phyloP scores from a whole-genome alignment of 495 filamentous ascomycete genomes.

The Zalerion maritima region DNA sequence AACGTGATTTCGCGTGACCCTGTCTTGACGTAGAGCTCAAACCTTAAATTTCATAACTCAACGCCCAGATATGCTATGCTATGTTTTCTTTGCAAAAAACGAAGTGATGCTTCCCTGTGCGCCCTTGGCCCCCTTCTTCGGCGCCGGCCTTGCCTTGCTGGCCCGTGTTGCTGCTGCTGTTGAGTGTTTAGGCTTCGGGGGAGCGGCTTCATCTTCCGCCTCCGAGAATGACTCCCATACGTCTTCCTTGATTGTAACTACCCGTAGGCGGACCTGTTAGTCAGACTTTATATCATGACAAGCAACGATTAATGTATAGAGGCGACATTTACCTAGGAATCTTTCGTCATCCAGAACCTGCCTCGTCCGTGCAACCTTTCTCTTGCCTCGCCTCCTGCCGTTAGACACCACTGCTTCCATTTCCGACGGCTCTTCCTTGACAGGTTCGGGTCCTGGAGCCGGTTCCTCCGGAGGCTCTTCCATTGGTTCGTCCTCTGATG shows the following conservation, averaged over 20 bases:
- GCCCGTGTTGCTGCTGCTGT: conserved; percentile 20
- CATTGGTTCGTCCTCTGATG: conserved; percentile 13
- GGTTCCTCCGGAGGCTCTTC: conserved; percentile 16
- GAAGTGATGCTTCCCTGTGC: conserved; percentile 86
- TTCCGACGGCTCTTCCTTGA: conserved; percentile 36
- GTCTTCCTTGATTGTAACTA: conserved; percentile 82
- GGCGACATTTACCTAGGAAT: conserved; percentile 56
- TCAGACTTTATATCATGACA: conserved; percentile 6
- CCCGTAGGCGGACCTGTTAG: too few species aligned
- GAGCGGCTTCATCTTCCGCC: conserved; percentile 62
- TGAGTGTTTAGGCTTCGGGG: conserved; percentile 45
- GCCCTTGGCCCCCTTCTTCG: conserved; percentile 46
- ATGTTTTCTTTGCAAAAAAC: conserved; percentile 75
- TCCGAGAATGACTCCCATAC: conserved; percentile 94
- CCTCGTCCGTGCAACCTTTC: conserved; percentile 80
- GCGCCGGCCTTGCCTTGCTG: conserved; percentile 19
- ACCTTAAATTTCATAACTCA: too few species aligned
- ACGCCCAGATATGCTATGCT: neutral
- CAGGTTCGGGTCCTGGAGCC: conserved; percentile 21
- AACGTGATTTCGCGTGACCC: too few species aligned
- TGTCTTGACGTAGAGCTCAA: too few species aligned
- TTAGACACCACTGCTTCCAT: conserved; percentile 39
- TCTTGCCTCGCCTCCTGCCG: conserved; percentile 63
- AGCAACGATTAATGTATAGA: neutral
- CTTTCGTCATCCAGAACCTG: conserved; percentile 85